Evolutionary conservation across 2,329 filamentous ascomycete species (phyloP).

Genomic region (Colletotrichum brevisporum): DNA sequence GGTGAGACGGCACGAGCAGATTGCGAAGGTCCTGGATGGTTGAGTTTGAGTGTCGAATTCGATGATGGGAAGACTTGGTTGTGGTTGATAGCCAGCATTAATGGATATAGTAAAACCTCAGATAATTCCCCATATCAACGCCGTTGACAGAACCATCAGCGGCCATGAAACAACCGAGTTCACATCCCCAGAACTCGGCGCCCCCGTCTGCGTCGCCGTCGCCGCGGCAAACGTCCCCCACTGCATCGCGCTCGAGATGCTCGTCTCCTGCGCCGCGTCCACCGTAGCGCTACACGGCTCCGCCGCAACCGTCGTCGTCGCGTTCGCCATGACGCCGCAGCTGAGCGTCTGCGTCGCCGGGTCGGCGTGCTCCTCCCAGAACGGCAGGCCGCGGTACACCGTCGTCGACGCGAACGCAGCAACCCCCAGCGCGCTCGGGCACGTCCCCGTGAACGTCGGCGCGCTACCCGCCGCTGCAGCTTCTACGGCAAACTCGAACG

Average conservation of each 20-base stretch:
- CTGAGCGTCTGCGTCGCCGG: background rate
- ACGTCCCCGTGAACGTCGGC: constrained; percentile 24
- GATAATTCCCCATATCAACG: background rate
- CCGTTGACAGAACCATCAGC: background rate
- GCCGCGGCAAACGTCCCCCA: constrained; percentile 41
- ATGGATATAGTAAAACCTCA: background rate
- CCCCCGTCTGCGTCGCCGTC: constrained; percentile 46
- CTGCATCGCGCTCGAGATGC: constrained; percentile 16
- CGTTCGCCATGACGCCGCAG: constrained; percentile 16
- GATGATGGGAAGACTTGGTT: too few relatives aligned
- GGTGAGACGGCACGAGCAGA: constrained; percentile 27
- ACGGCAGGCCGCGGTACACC: constrained; percentile 4
- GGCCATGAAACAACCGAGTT: background rate
- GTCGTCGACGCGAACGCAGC: constrained; percentile 22
- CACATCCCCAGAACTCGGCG: background rate
- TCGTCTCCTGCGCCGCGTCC: constrained; percentile 18
- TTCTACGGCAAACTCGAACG: constrained; percentile 20
- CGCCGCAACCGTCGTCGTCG: constrained; percentile 12
- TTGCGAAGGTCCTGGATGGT: constrained; percentile 6
- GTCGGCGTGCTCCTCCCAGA: background rate
- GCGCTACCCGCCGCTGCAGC: background rate
- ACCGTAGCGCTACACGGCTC: constrained; percentile 23
- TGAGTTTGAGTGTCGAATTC: background rate
- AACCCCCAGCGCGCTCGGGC: constrained; percentile 12
- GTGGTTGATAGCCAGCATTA: background rate